Percentiles rank a stretch among this genome's conserved stretches.
These are phyloP conservation scores for Penicillium macrosclerotiorum DNA, from an alignment of 495 filamentous ascomycete species.

Conservation along the genomic window DNA sequence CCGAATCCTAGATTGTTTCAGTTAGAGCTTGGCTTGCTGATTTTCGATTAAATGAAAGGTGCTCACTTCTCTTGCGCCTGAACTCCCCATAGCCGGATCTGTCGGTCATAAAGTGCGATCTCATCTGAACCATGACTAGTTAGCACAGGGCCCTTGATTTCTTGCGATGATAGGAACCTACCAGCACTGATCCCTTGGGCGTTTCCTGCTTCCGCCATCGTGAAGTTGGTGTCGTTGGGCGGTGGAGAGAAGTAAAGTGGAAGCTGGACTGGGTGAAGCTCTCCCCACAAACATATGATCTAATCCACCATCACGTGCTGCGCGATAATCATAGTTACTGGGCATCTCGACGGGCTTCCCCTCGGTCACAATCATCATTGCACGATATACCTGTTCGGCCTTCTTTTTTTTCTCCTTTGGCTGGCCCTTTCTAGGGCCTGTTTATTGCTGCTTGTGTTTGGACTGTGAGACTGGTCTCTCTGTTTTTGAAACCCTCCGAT, in stretches of 20 bases:
- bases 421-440: slow-evolving; percentile 4
- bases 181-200: slow-evolving; percentile 53
- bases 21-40: background rate
- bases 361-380: background rate
- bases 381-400: background rate
- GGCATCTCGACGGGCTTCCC: slow-evolving; percentile 1
- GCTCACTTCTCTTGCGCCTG: slow-evolving; percentile 81
- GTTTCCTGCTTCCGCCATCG: slow-evolving; percentile 34
- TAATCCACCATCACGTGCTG: slow-evolving; percentile 28
- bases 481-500: background rate
- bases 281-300: slow-evolving; percentile 25
- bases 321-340: slow-evolving; percentile 1
- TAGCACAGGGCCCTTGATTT: background rate
- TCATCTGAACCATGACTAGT: slow-evolving; percentile 61
- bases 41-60: background rate
- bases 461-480: background rate
- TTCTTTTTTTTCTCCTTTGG: background rate
- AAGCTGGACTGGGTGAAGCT: slow-evolving; percentile 12
- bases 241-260: background rate
- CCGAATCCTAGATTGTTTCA: slow-evolving; percentile 38
- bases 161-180: slow-evolving; percentile 15
- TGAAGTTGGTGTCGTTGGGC: background rate
- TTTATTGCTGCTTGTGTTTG: background rate
- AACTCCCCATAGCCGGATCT: slow-evolving; percentile 98
- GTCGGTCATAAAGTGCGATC: slow-evolving; percentile 95